Evolutionary conservation across 352 stramenopile species (phyloP).

Genomic region (Phytophthora citrophthora): DNA sequence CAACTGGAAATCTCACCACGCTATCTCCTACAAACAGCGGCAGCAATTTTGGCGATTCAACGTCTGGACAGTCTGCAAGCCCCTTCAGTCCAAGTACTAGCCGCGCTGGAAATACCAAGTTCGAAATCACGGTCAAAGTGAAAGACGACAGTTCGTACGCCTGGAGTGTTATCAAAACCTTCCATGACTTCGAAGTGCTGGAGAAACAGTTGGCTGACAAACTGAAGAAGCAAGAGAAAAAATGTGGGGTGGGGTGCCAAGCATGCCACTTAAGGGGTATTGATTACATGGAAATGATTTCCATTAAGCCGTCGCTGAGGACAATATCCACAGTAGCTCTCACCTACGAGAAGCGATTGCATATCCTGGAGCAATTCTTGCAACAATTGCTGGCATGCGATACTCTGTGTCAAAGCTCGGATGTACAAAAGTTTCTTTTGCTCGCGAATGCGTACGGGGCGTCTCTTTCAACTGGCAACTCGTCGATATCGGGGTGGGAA

Average conservation of each 20-base stretch:
- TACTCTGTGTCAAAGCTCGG: conserved; percentile 77
- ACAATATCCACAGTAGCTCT: conserved; percentile 42
- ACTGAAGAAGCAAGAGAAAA: conserved; percentile 77
- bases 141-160: conserved; percentile 60
- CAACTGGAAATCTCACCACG: conserved; percentile 1
- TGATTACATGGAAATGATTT: conserved; percentile 69
- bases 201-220: conserved; percentile 75
- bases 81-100: conserved; percentile 16
- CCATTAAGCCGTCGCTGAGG: conserved; percentile 56
- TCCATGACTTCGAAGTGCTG: conserved; percentile 72
- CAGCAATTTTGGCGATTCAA: conserved; percentile 4
- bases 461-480: conserved; percentile 6
- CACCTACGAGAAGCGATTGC: conserved; percentile 69
- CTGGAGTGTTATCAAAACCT: conserved; percentile 77
- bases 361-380: conserved; percentile 72
- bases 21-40: conserved; percentile 15
- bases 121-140: conserved; percentile 69
- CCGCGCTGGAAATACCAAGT: conserved; percentile 36
- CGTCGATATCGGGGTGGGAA: conserved; percentile 27
- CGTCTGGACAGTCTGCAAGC: conserved; percentile 5
- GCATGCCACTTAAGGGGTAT: conserved; percentile 70
- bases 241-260: conserved; percentile 46
- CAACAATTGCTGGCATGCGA: conserved; percentile 74
- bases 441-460: conserved; percentile 42
- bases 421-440: conserved; percentile 77